phyloP scores from a whole-genome alignment of 2,329 filamentous ascomycete species.

The Alternaria sp. region DNA sequence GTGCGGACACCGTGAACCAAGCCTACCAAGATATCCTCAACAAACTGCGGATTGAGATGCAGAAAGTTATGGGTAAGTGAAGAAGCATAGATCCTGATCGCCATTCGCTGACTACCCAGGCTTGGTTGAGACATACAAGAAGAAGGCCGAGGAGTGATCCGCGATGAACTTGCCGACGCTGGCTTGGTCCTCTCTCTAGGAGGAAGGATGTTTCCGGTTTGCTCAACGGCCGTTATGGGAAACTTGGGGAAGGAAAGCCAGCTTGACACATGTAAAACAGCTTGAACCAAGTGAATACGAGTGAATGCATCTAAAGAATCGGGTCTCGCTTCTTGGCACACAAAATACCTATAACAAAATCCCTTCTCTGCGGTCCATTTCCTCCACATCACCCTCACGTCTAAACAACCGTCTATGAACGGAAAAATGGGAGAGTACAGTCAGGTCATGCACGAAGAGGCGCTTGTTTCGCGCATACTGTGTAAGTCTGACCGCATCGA shows the following conservation, averaged over 20 bases:
- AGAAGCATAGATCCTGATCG: background rate
- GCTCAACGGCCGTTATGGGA: background rate
- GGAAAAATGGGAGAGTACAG: background rate
- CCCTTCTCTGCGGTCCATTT: too few species aligned
- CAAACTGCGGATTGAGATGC: background rate
- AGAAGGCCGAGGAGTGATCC: background rate
- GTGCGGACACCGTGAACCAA: too few species aligned
- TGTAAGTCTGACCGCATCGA: background rate
- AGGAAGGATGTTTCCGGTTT: background rate
- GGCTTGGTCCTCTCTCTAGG: too few species aligned
- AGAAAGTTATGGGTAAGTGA: background rate
- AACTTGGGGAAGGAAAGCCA: too few species aligned
- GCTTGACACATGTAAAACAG: too few species aligned
- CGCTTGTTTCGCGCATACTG: background rate
- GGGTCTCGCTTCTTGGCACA: too few species aligned
- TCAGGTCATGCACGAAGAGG: background rate
- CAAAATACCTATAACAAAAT: too few species aligned
- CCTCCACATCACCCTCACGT: too few species aligned
- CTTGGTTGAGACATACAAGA: background rate
- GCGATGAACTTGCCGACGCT: background rate
- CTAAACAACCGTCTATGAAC: background rate
- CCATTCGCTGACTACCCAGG: background rate
- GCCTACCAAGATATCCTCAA: accelerated
- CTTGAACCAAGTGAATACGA: too few species aligned
- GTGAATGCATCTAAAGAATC: too few species aligned